phyloP scores from a whole-genome alignment of 2,329 filamentous ascomycete genomes.

The Coniochaeta hoffmannii region DNA sequence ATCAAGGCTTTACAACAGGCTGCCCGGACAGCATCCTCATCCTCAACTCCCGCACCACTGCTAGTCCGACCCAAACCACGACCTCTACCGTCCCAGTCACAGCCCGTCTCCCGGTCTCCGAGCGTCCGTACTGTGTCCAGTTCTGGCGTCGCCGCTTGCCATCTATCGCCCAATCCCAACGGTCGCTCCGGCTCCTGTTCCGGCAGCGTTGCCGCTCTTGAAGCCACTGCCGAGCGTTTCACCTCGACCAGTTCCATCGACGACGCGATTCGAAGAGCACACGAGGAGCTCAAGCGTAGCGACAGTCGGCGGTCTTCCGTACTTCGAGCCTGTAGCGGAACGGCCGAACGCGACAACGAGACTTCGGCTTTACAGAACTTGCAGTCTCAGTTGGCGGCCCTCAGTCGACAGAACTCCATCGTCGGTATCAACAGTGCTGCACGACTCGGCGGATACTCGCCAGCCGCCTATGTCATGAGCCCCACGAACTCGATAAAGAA shows the following conservation, averaged over 20 bases:
- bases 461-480: slow-evolving; percentile 60
- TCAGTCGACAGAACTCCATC: slow-evolving; percentile 46
- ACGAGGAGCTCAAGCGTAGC: slow-evolving; percentile 62
- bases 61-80: slow-evolving; percentile 7
- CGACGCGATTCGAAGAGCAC: slow-evolving; percentile 67
- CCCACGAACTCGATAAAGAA: slow-evolving; percentile 55
- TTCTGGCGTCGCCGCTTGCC: slow-evolving; percentile 38
- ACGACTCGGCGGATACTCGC: slow-evolving; percentile 63
- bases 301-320: slow-evolving; percentile 61
- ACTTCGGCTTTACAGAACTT: slow-evolving; percentile 11
- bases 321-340: slow-evolving; percentile 35
- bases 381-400: slow-evolving; percentile 15
- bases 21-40: neutral
- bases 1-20: neutral
- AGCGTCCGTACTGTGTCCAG: slow-evolving; percentile 39
- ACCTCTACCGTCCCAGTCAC: slow-evolving; percentile 6
- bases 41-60: slow-evolving; percentile 6
- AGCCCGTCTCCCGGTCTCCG: neutral
- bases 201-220: slow-evolving; percentile 64
- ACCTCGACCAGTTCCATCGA: slow-evolving; percentile 70
- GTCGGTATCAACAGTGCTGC: slow-evolving; percentile 61
- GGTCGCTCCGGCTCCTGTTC: slow-evolving; percentile 54
- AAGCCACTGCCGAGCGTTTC: slow-evolving; percentile 67
- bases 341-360: slow-evolving; percentile 17
- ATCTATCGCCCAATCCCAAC: slow-evolving; percentile 56